These are phyloP conservation scores for Metarhizium robertsii DNA, from an alignment of 2,329 filamentous ascomycete genomes.

Conservation along the genomic window DNA sequence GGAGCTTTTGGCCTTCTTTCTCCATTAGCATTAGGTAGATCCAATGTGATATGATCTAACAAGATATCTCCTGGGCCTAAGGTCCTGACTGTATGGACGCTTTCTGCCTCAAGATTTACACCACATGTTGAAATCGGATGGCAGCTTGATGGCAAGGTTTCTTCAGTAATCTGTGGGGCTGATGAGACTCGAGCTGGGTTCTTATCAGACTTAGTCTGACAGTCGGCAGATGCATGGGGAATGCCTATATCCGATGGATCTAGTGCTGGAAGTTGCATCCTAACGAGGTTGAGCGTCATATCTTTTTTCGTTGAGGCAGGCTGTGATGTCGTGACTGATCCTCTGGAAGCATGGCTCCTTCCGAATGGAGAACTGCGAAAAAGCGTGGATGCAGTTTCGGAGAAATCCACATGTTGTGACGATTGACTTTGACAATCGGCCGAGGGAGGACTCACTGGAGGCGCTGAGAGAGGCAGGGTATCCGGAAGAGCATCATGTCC, in stretches of 20 bases:
- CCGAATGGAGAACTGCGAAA: constrained; percentile 21
- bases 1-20: neutral
- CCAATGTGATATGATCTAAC: neutral
- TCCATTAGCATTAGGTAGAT: neutral
- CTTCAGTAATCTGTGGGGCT: neutral
- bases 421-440: neutral
- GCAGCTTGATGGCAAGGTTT: neutral
- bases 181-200: neutral
- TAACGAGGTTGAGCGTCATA: neutral
- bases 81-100: neutral
- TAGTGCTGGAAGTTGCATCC: neutral
- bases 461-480: constrained; percentile 18
- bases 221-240: neutral
- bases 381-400: constrained; percentile 25
- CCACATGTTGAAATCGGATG: neutral
- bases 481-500: constrained; percentile 18
- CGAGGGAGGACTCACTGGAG: constrained; percentile 1
- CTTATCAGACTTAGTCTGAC: neutral
- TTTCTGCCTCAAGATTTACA: neutral
- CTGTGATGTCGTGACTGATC: constrained; percentile 3
- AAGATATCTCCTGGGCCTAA: neutral
- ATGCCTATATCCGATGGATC: neutral
- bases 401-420: constrained; percentile 18
- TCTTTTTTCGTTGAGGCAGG: neutral
- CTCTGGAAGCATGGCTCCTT: constrained; percentile 2